Evolutionary conservation across 2,329 filamentous ascomycete genomes (phyloP), one percentile per base, ranked within the genome.

Genomic region (Phoma herbarum): DNA sequence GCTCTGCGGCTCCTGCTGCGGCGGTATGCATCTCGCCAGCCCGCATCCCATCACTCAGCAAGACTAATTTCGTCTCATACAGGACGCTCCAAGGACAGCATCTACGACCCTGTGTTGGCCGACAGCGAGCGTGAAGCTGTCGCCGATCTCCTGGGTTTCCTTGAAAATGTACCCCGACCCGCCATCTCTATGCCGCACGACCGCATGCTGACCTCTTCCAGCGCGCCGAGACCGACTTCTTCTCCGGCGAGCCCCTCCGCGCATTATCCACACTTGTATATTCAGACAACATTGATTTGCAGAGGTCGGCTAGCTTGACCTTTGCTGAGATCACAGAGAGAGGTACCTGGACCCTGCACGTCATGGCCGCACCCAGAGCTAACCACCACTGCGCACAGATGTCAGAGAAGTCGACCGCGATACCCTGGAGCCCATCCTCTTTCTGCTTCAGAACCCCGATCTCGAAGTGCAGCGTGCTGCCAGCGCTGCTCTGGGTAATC

Each of bases 281-380:
- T 78, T 99, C 95, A 57, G 93, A 98, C 79, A 99, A 99, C 81
- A 93, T 99, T 76, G 95, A 99, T 77, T 85, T 99, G 52, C 95
- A 99, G 81, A 87, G 95, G 66, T 98, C 95, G 81, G 95, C 95
- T 52, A 98, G 94, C 78, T 86, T 99, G 78, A 99, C 95, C 2
- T 99, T 99, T 84, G 95, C 95, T 60, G 95, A 99, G 78, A 99
- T 99, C 68, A 99, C 95, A 37, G 95, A 99, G 80, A 83, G 94
- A 92, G 94, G 95, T 97, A 85, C 71, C 61, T 67, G 29, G 14
- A 47, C 55, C 37, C 56, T 26, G 55, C 33, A 37, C 56, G 20
- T 31, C 39, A 25, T 44, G 37, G 18, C 43, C 23, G 56, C 37
- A 42, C 28, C 22, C 52, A 51, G 25, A 28, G 45, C 69, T 73